phyloP scores from a whole-genome alignment of 2,329 filamentous ascomycete genomes.

The Neofusicoccum sp. region DNA sequence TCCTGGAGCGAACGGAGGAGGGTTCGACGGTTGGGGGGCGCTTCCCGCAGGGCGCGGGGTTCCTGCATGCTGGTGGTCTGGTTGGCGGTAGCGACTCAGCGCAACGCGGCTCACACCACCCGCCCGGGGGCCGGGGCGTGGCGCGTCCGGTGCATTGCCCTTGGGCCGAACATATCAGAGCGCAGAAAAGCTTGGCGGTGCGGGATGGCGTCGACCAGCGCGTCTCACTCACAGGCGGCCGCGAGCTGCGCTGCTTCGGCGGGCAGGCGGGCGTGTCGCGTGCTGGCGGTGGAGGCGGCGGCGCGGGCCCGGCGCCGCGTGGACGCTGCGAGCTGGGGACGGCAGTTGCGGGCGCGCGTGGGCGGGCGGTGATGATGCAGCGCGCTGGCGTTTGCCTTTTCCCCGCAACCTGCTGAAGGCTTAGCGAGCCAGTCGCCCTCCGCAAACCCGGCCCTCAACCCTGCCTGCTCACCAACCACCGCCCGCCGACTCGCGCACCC shows the following conservation, averaged over 20 bases:
- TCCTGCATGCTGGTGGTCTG: slow-evolving; percentile 5
- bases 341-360: background rate
- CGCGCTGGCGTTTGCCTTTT: background rate
- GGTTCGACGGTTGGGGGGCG: background rate
- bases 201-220: slow-evolving; percentile 5
- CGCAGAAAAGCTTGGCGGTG: slow-evolving; percentile 8
- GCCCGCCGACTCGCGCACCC: background rate
- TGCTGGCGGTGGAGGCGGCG: background rate
- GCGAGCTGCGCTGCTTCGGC: background rate
- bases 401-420: slow-evolving; percentile 8
- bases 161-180: slow-evolving; percentile 14
- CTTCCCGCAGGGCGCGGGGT: background rate
- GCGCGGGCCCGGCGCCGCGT: background rate
- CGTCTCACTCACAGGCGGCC: background rate
- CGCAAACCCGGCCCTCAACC: slow-evolving; percentile 7
- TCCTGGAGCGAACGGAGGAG: background rate
- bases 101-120: background rate
- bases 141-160: background rate
- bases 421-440: slow-evolving; percentile 5
- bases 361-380: background rate
- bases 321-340: background rate
- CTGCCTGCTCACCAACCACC: slow-evolving; percentile 8
- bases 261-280: background rate
- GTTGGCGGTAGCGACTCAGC: slow-evolving; percentile 3
- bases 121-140: background rate